Evolutionary conservation across 148 eudicot genomes (phyloP).

Genomic region (Amaranthus hypochondriacus): DNA sequence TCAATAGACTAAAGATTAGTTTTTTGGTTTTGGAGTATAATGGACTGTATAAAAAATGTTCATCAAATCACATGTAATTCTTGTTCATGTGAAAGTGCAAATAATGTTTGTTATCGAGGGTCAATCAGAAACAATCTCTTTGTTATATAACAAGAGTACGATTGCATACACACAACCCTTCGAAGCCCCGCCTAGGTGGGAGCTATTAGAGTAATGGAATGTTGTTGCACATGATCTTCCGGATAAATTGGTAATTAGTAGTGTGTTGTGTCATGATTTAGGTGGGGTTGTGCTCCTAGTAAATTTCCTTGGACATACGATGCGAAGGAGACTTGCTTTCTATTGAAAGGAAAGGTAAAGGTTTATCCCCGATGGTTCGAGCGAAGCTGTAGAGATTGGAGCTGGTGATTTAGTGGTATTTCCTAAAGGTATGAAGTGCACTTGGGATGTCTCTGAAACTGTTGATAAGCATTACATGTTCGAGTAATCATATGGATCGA

Average conservation of each 20-base stretch:
- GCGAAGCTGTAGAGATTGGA: constrained; percentile 76
- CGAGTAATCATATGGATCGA: constrained; percentile 33
- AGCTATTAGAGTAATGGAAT: constrained; percentile 4
- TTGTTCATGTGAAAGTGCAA: too few species aligned
- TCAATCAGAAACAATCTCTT: too few species aligned
- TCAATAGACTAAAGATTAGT: too few species aligned
- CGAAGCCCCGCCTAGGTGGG: neutral
- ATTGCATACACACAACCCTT: too few species aligned
- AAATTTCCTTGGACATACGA: constrained; percentile 98
- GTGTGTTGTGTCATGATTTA: constrained; percentile 16
- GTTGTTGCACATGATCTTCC: neutral
- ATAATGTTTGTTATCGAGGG: too few species aligned
- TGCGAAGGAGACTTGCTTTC: constrained; percentile 76
- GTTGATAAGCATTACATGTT: constrained; percentile 89
- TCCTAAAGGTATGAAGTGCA: constrained; percentile 94
- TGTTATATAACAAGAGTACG: too few species aligned
- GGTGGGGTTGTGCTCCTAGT: constrained; percentile 99
- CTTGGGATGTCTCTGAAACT: constrained; percentile 93
- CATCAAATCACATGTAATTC: too few species aligned
- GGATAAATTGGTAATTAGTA: neutral
- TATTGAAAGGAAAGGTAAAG: constrained; percentile 90
- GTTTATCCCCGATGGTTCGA: constrained; percentile 86
- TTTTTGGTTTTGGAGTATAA: too few species aligned
- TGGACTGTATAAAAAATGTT: too few species aligned
- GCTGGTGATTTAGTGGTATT: constrained; percentile 92